Base-by-base conservation (phyloP, 2,329 filamentous ascomycete species). In the Xylariomycetidae sp. region DNA sequence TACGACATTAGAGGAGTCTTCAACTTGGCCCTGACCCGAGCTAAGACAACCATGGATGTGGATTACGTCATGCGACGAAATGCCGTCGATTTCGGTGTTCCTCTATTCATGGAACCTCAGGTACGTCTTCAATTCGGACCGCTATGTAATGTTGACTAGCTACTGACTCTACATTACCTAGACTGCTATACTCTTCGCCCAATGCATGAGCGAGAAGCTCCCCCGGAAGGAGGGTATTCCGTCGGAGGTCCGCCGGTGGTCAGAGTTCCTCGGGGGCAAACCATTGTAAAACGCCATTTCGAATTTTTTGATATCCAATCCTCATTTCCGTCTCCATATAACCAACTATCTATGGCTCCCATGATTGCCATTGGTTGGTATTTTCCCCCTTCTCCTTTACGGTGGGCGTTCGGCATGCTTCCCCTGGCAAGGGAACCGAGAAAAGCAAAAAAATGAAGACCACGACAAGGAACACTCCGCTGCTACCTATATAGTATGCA, bases 1-100 rank as follows among this genome's bases (percentile, higher is more conserved):
- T 88, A 97, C 65, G 84, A 97, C 61, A 94, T 98, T 63, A 80
- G 85, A 38, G 92, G 92, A 54, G 86, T 88, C 41, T 98, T 98
- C 75, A 97, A 97, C 72, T 69, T 98, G 53, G 88, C 90, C 38
- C 80, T 84, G 63, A 78, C 77, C 49, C 76, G 89, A 56, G 92
- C 81, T 41, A 89, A 86, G 72, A 90, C 85, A 23, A 72, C 87
- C 41, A 69, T 85, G 41, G 92, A 98, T 58, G 87, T 94, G 56
- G 89, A 98, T 70, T 98, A 98, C 55, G 88, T 98, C 37, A 97
- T 97, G 90, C 80, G 92, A 55, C 80, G 92, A 59, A 98, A 98
- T 58, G 92, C 92, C 17, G 92, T 98, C 36, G 92, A 98, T 67
- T 98, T 98, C 62, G 90, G 90, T 50, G 88, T 97, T 19, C 92